A percentile compares a stretch with the other conserved stretches of the same genome.
phyloP scores from a whole-genome alignment of 352 stramenopile genomes.

The Globisporangium cystogenes region DNA sequence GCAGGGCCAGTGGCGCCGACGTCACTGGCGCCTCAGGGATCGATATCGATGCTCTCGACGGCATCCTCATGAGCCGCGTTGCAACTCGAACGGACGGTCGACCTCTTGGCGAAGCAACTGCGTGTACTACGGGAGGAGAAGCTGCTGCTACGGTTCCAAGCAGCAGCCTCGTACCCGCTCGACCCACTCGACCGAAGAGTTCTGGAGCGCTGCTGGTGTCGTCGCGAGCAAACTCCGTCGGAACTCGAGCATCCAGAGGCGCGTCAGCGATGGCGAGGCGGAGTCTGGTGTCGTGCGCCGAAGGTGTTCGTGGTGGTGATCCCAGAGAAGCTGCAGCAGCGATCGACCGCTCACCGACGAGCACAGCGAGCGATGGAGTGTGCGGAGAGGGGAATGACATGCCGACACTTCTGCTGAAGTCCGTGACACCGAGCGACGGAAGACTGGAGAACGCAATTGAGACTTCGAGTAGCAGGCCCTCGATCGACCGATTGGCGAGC shows the following conservation, averaged over 20 bases:
- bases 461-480: neutral
- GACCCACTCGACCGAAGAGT: constrained; percentile 23
- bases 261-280: neutral
- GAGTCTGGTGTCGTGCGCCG: neutral
- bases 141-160: neutral
- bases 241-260: constrained; percentile 14
- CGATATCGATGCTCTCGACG: constrained; percentile 62
- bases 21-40: constrained; percentile 17
- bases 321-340: neutral
- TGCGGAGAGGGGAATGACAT: neutral
- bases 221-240: constrained; percentile 10
- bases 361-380: neutral
- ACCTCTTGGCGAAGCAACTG: neutral
- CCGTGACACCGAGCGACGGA: neutral
- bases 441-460: neutral
- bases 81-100: neutral
- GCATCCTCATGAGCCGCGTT: constrained; percentile 24
- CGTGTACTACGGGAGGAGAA: too few species aligned
- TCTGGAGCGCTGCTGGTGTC: constrained; percentile 16
- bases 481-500: neutral
- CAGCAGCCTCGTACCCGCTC: neutral
- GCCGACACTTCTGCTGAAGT: neutral
- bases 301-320: neutral
- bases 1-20: constrained; percentile 13
- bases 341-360: neutral